Evolutionary conservation across 352 stramenopile species (phyloP), one percentile per base, ranked within the genome.

Genomic region (Pythium sp.): DNA sequence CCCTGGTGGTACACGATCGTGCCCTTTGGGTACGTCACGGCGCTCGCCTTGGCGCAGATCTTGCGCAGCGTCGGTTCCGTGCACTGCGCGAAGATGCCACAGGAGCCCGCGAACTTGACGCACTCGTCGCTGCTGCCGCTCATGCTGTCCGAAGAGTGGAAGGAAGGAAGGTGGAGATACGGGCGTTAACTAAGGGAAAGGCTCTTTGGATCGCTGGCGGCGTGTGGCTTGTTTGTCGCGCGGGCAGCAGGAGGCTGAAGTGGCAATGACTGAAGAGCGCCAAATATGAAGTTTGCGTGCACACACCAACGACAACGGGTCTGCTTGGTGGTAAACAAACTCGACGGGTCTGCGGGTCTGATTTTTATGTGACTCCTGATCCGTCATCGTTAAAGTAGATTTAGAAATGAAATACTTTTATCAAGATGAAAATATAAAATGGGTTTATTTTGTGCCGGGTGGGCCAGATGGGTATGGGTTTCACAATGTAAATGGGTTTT

Each of bases 21-120:
- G 67, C 86, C 90, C 72, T 92, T 92, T 49, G 82, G 74, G 70
- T 82, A 94, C 28, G 72, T 72, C 70, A 95, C 87, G 66, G 79
- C 67, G 60, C 78, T 72, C 36, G 89, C 73, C 46, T 73, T 75
- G 24, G 81, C 77, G 74, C 87, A 94, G 70, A 96, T 89, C 70
- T 87, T 81, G 67, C 82, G 83, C 72, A 94, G 77, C 72, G 89
- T 93, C 30, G 80, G 73, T 74, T 95, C 87, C 9, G 82, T 92
- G 80, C 87, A 95, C 64, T 91, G 80, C 64, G 82, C 73, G 71
- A 96, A 96, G 72, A 96, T 89, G 74, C 85, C 84, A 54, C 76
- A 84, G 64, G 78, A 81, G 54, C 77, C 72, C n/a, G 86, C 81
- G 68, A 75, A 76, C 67, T 85, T 71, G 41, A 92, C 62, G 69